Conservation (phyloP, 805 yeast species). For the Starmerella potacharoeniae region DNA sequence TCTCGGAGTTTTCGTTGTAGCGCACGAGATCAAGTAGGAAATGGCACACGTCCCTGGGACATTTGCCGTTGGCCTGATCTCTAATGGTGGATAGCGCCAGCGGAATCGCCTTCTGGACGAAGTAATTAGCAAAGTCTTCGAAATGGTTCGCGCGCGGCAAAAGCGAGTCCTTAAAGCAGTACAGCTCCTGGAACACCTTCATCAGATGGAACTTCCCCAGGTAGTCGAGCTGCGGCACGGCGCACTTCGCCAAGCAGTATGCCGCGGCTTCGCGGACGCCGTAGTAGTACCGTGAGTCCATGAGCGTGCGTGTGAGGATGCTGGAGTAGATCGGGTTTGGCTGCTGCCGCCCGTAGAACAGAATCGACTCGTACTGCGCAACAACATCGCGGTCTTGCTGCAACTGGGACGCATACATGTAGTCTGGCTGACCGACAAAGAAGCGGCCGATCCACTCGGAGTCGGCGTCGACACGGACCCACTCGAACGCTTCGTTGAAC, state of each 20-base stretch:
- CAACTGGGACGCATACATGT: conserved; percentile 87
- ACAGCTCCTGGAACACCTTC: conserved; percentile 54
- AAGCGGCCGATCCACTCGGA: conserved; percentile 89
- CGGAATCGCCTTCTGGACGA: conserved; percentile 61
- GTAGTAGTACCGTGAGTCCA: conserved; percentile 77
- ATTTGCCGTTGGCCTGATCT: conserved; percentile 45
- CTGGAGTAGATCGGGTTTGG: conserved; percentile 63
- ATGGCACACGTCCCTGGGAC: conserved; percentile 48
- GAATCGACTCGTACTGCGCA: conserved; percentile 79
- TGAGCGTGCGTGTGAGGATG: conserved; percentile 60
- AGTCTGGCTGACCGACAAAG: conserved; percentile 77
- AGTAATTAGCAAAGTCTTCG: conserved; percentile 53
- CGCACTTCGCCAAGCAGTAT: conserved; percentile 55
- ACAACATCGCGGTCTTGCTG: conserved; percentile 94
- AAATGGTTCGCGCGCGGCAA: conserved; percentile 79
- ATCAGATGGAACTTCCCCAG: conserved; percentile 65
- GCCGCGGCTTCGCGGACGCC: conserved; percentile 88
- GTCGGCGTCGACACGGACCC: conserved; percentile 97
- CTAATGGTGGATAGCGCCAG: conserved; percentile 47
- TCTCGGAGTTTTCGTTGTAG: conserved; percentile 76
- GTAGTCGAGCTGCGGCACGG: conserved; percentile 49
- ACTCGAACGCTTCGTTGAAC: conserved; percentile 83
- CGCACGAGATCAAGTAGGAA: conserved; percentile 61
- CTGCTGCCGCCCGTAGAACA: conserved; percentile 57
- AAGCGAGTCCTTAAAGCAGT: conserved; percentile 52